Percentiles rank a stretch among this genome's conserved stretches.
phyloP scores from a whole-genome alignment of 345 rosid genomes.

The Xanthoceras sorbifolium region DNA sequence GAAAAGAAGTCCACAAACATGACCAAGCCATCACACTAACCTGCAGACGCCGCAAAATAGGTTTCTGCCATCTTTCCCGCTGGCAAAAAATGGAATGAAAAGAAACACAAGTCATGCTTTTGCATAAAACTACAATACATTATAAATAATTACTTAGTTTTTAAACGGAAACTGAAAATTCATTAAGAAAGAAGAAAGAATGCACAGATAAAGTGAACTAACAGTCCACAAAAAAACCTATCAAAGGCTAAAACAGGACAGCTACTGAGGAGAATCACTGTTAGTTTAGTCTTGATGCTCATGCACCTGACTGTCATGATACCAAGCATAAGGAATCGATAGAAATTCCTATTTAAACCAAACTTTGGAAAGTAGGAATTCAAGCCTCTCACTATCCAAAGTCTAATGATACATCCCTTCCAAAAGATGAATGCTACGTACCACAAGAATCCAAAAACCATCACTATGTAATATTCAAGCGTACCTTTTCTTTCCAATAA shows the following conservation, averaged over 20 bases:
- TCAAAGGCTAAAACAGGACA: neutral
- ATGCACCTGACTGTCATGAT: neutral
- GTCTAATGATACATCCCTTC: neutral
- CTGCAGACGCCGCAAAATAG: slow-evolving; percentile 95
- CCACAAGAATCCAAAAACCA: slow-evolving; percentile 14
- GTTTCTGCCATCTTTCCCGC: slow-evolving; percentile 99
- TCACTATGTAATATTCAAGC: slow-evolving; percentile 6
- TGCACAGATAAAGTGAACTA: no score
- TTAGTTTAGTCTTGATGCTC: neutral
- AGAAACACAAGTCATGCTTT: slow-evolving; percentile 7
- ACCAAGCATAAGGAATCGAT: neutral
- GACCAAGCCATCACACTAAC: slow-evolving; percentile 43
- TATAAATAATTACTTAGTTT: neutral
- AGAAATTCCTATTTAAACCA: neutral
- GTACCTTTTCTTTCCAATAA: slow-evolving; percentile 97
- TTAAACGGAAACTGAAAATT: neutral
- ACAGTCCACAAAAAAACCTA: neutral
- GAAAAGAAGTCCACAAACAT: neutral
- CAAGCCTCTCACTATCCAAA: neutral
- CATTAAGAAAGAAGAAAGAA: neutral
- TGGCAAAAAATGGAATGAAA: slow-evolving; percentile 31
- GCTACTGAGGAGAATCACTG: neutral
- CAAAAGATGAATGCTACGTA: neutral
- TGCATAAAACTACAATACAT: slow-evolving; percentile 9
- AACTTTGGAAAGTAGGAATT: neutral